Conservation (phyloP, 352 stramenopile species). For the Discostella stelligera region DNA sequence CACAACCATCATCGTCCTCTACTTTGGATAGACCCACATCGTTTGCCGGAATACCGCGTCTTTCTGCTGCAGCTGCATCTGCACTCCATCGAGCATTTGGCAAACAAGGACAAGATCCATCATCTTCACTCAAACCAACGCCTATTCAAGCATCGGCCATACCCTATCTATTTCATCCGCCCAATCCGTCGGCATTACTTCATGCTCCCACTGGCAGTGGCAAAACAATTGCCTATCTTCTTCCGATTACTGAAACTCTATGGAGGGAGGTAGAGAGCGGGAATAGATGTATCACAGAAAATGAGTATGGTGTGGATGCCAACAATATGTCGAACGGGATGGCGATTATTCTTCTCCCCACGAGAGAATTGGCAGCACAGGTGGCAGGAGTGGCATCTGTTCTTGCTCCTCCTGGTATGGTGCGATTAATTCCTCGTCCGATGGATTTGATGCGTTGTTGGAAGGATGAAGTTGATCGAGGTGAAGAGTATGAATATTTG, state of each 20-base stretch:
- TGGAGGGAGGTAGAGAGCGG: conserved; percentile 59
- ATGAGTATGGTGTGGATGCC: conserved; percentile 4
- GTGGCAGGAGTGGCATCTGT: conserved; percentile 73
- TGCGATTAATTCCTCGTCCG: conserved; percentile 64
- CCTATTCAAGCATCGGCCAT: conserved; percentile 75
- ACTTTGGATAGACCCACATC: conserved; percentile 25
- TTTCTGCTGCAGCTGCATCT: conserved; percentile 55
- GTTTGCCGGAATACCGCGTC: conserved; percentile 60
- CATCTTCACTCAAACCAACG: conserved; percentile 44
- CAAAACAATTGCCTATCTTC: conserved; percentile 78
- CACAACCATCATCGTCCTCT: neutral
- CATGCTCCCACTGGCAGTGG: conserved; percentile 80
- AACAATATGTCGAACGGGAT: conserved; percentile 53
- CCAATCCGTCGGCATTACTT: conserved; percentile 56
- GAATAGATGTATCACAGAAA: neutral
- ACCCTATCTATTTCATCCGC: conserved; percentile 37
- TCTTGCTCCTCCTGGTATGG: conserved; percentile 70
- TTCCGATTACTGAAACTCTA: conserved; percentile 79
- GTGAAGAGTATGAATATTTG: conserved; percentile 35
- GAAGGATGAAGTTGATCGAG: conserved; percentile 37
- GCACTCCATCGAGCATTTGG: conserved; percentile 55
- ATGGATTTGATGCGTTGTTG: conserved; percentile 65
- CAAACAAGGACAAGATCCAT: neutral
- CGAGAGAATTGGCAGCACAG: conserved; percentile 75
- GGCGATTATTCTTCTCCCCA: conserved; percentile 71